Evolutionary conservation across 164 flowering plant genomes (phyloP).

Genomic region (Macadamia tetraphylla): DNA sequence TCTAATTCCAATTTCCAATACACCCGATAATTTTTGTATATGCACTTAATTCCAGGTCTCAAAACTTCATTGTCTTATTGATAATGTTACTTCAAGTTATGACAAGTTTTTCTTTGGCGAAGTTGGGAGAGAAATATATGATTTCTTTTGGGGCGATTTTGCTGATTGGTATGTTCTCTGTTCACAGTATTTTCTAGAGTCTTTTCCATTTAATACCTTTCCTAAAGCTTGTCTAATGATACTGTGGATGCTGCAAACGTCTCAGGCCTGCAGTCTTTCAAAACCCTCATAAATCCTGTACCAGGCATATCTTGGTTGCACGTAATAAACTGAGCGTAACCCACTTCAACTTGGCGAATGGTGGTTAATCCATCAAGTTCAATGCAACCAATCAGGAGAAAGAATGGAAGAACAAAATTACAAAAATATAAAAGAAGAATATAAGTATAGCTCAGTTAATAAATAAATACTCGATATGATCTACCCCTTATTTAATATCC

Average conservation of each 20-base stretch:
- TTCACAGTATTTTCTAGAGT: background rate
- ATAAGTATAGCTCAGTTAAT: too few species aligned
- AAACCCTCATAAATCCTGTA: too few species aligned
- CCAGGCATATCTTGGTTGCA: too few species aligned
- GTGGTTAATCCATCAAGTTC: too few species aligned
- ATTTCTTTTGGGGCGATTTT: slow-evolving; percentile 96
- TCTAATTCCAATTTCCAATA: background rate
- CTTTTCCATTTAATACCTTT: background rate
- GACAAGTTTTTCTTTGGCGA: slow-evolving; percentile 91
- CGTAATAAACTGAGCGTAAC: too few species aligned
- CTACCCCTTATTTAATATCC: too few species aligned
- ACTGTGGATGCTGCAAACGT: background rate
- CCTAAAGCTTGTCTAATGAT: background rate
- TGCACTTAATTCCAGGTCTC: slow-evolving; percentile 49
- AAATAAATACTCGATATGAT: too few species aligned
- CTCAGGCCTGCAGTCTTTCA: background rate
- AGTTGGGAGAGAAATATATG: slow-evolving; percentile 76
- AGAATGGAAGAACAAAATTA: too few species aligned
- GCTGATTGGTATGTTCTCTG: slow-evolving; percentile 69
- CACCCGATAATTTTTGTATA: background rate
- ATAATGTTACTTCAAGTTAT: slow-evolving; percentile 70
- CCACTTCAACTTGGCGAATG: too few species aligned
- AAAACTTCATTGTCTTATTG: slow-evolving; percentile 80
- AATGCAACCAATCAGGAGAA: too few species aligned
- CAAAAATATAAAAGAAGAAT: too few species aligned